Conservation (phyloP, 768 basidiomycete genomes). For the Suillus tomentosus region DNA sequence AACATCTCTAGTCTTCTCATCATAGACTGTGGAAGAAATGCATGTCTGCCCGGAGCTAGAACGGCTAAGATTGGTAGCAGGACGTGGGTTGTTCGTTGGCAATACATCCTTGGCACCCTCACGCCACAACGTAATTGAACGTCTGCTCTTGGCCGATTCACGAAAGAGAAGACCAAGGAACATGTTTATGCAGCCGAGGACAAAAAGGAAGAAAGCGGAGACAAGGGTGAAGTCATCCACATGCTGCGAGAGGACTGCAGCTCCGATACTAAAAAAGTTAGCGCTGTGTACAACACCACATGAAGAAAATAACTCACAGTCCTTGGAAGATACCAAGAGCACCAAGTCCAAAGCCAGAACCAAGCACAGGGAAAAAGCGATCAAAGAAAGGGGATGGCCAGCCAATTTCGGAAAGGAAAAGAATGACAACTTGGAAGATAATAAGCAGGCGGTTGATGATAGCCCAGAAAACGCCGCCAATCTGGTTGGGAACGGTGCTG, state of each 20-base stretch:
- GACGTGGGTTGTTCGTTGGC: conserved; percentile 44
- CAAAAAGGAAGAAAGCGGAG: conserved; percentile 89
- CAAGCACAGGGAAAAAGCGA: conserved; percentile 85
- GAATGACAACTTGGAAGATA: conserved; percentile 78
- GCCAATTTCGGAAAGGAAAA: conserved; percentile 81
- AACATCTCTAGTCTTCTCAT: conserved; percentile 28
- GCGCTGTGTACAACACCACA: conserved; percentile 3
- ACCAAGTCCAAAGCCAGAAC: conserved; percentile 81
- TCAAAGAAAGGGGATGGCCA: conserved; percentile 81
- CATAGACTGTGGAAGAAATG: conserved; percentile 31
- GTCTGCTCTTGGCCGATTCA: conserved; percentile 57
- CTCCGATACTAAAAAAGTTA: conserved; percentile 53
- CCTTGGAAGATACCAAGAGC: conserved; percentile 87
- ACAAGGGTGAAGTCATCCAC: conserved; percentile 90
- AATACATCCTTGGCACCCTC: conserved; percentile 52
- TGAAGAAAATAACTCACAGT: conserved; percentile 51
- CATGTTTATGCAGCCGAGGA: conserved; percentile 88
- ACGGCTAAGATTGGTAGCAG: conserved; percentile 25
- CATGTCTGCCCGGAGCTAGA: conserved; percentile 25
- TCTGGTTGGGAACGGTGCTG: conserved; percentile 88
- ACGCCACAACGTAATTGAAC: conserved; percentile 67
- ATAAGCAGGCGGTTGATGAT: conserved; percentile 87
- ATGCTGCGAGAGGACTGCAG: conserved; percentile 72
- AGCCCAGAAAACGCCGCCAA: conserved; percentile 91
- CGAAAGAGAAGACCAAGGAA: conserved; percentile 75